Percentiles rank a stretch among this genome's conserved stretches.
Conservation (phyloP, 805 yeast genomes). For the Kluyveromyces siamensis region DNA sequence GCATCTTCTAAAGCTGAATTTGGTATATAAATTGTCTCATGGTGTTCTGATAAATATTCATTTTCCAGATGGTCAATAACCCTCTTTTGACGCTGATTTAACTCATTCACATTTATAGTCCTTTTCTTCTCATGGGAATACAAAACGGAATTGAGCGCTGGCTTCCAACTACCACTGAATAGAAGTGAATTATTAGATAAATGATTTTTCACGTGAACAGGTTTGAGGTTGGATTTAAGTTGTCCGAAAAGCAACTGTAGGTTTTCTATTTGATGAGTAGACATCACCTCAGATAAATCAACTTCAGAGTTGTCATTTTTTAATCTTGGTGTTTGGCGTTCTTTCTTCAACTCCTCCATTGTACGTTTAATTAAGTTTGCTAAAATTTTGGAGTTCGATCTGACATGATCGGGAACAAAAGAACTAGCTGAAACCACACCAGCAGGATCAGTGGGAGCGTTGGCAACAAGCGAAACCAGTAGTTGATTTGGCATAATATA, state of each 20-base stretch:
- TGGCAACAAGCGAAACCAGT: slow-evolving; percentile 49
- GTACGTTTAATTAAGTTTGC: slow-evolving; percentile 47
- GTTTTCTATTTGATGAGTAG: slow-evolving; percentile 14
- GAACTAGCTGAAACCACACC: slow-evolving; percentile 43
- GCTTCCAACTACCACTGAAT: neutral
- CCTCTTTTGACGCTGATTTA: neutral
- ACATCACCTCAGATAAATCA: slow-evolving; percentile 6
- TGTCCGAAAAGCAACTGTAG: slow-evolving; percentile 8
- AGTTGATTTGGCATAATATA: slow-evolving; percentile 78
- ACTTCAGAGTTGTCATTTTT: neutral
- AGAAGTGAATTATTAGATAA: neutral
- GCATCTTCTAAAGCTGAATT: neutral
- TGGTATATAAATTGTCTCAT: neutral
- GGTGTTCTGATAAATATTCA: neutral
- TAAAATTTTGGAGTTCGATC: slow-evolving; percentile 47
- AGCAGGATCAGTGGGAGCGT: slow-evolving; percentile 48
- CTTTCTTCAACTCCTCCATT: slow-evolving; percentile 17
- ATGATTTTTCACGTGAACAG: neutral
- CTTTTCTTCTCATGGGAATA: neutral
- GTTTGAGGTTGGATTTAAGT: neutral
- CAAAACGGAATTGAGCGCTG: neutral
- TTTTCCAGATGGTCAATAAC: neutral
- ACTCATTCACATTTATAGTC: neutral
- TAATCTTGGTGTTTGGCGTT: neutral
- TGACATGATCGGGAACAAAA: slow-evolving; percentile 44